phyloP scores from a whole-genome alignment of 2,329 filamentous ascomycete species.

The Fusarium lateritium region DNA sequence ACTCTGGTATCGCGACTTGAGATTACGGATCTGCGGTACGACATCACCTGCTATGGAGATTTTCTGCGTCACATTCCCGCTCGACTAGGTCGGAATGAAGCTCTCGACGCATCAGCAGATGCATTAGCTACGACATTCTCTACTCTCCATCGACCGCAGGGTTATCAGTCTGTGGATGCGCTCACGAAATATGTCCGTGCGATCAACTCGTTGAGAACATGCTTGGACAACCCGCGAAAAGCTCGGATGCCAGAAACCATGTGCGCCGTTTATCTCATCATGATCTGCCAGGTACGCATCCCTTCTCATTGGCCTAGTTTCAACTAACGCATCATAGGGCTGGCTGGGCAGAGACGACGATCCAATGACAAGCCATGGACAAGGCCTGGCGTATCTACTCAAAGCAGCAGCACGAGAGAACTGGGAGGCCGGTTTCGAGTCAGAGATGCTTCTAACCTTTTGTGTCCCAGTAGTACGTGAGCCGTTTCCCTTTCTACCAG shows the following conservation, averaged over 20 bases:
- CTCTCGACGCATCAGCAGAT: slow-evolving; percentile 59
- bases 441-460: slow-evolving; percentile 51
- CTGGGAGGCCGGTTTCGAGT: slow-evolving; percentile 49
- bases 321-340: slow-evolving; percentile 36
- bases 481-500: fast-evolving
- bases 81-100: slow-evolving; percentile 61
- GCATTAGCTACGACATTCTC: slow-evolving; percentile 50
- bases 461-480: slow-evolving; percentile 52
- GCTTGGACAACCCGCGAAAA: slow-evolving; percentile 48
- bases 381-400: slow-evolving; percentile 53
- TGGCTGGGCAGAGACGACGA: slow-evolving; percentile 52
- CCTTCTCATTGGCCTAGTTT: not conserved
- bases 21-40: slow-evolving; percentile 61
- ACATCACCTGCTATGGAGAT: slow-evolving; percentile 62
- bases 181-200: slow-evolving; percentile 53
- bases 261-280: slow-evolving; percentile 56
- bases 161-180: slow-evolving; percentile 39
- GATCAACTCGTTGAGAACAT: slow-evolving; percentile 47
- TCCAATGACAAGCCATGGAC: slow-evolving; percentile 49
- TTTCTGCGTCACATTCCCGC: slow-evolving; percentile 62
- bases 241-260: slow-evolving; percentile 53
- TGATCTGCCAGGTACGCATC: slow-evolving; percentile 54
- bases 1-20: slow-evolving; percentile 53
- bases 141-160: slow-evolving; percentile 38
- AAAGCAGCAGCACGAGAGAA: slow-evolving; percentile 45